These are phyloP conservation scores for Hypholoma sublateritium DNA, from an alignment of 768 basidiomycete genomes.

Conservation along the genomic window DNA sequence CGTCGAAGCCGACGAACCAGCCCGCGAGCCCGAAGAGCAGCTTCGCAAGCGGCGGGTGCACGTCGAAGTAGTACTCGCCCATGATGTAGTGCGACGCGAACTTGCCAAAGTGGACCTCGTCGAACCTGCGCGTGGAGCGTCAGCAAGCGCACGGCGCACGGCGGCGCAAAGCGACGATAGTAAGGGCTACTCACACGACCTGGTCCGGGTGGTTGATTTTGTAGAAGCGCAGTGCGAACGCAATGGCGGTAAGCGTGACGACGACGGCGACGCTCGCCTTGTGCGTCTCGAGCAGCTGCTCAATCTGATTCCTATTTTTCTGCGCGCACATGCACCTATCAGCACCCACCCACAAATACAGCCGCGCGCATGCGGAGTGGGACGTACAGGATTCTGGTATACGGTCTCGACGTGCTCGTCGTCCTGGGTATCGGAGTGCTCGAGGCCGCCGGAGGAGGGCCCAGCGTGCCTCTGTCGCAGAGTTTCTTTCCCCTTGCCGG, in stretches of 20 bases:
- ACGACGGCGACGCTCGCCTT: conserved; percentile 65
- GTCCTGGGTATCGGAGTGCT: conserved; percentile 38
- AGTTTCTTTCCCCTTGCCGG: conserved; percentile 27
- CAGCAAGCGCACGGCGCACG: background rate
- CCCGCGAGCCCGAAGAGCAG: conserved; percentile 91
- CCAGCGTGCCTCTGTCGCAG: conserved; percentile 20
- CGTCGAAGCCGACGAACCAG: conserved; percentile 97
- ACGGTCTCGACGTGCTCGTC: conserved; percentile 53
- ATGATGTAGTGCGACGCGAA: conserved; percentile 94
- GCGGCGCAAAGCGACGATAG: background rate
- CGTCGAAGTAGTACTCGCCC: conserved; percentile 98
- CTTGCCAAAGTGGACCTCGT: conserved; percentile 98
- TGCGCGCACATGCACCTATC: conserved; percentile 14
- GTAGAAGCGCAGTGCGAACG: conserved; percentile 87
- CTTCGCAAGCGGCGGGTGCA: conserved; percentile 97
- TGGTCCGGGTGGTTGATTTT: conserved; percentile 94
- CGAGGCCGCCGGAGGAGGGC: conserved; percentile 19
- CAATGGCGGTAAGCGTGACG: conserved; percentile 64
- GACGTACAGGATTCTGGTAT: conserved; percentile 49
- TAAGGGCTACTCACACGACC: conserved; percentile 70
- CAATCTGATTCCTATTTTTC: conserved; percentile 60
- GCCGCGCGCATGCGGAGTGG: background rate
- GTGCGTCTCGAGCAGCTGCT: conserved; percentile 61
- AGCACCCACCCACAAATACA: background rate
- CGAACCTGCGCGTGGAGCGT: conserved; percentile 57